These are phyloP conservation scores for Xylaria sp. DNA, from an alignment of 2,329 filamentous ascomycete genomes.

Conservation along the genomic window DNA sequence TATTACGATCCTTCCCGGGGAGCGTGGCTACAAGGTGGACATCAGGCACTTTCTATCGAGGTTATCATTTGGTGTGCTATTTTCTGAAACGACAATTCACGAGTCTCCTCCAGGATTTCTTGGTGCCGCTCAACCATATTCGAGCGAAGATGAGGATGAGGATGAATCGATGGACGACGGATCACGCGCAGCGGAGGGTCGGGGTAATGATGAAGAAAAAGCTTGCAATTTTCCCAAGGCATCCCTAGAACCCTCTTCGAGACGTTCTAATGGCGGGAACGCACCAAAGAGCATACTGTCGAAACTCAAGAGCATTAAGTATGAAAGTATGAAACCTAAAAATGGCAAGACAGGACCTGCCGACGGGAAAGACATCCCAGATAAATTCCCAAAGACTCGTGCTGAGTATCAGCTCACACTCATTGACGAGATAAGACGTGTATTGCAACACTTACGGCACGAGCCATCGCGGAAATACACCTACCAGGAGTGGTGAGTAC, in stretches of 20 bases:
- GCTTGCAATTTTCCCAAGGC: background rate
- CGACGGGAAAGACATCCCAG: slow-evolving; percentile 52
- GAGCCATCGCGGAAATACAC: slow-evolving; percentile 72
- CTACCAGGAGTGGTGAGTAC: slow-evolving; percentile 60
- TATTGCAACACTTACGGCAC: slow-evolving; percentile 71
- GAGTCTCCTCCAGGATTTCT: slow-evolving; percentile 57
- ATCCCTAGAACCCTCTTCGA: background rate
- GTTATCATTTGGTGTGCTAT: slow-evolving; percentile 58
- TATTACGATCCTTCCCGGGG: slow-evolving; percentile 70
- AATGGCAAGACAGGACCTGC: slow-evolving; percentile 11
- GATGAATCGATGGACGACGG: slow-evolving; percentile 45
- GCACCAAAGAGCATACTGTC: background rate
- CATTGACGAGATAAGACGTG: slow-evolving; percentile 75
- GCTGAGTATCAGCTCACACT: slow-evolving; percentile 72
- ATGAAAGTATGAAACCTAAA: background rate
- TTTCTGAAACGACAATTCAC: slow-evolving; percentile 52
- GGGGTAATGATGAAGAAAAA: background rate
- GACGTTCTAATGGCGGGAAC: background rate
- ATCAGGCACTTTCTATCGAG: slow-evolving; percentile 57
- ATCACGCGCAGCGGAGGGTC: slow-evolving; percentile 42
- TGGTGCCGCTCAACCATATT: slow-evolving; percentile 49
- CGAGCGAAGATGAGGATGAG: slow-evolving; percentile 39
- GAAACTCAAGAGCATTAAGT: background rate
- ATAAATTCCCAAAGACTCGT: slow-evolving; percentile 54
- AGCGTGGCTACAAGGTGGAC: slow-evolving; percentile 60